Percentiles rank a stretch among this genome's conserved stretches.
phyloP scores from a whole-genome alignment of 2,329 filamentous ascomycete genomes.

The Fusarium brachygibbosum region DNA sequence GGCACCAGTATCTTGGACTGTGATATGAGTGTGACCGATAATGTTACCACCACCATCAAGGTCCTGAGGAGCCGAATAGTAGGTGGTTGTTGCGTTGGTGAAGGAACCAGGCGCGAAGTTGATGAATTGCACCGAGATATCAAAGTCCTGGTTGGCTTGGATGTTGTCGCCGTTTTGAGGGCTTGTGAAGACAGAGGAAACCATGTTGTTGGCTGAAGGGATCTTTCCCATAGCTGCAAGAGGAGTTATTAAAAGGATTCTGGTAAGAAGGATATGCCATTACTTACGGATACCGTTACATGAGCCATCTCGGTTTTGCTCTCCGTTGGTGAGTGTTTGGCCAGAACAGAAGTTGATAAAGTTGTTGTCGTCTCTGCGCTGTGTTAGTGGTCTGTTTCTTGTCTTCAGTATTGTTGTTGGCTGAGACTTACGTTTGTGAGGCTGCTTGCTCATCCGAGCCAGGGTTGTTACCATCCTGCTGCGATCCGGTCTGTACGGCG shows the following conservation, averaged over 20 bases:
- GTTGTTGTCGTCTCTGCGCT: slow-evolving; percentile 67
- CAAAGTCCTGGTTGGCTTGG: slow-evolving; percentile 62
- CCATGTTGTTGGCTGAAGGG: slow-evolving; percentile 67
- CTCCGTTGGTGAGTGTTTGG: slow-evolving; percentile 70
- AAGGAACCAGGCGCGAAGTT: slow-evolving; percentile 71
- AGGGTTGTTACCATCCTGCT: slow-evolving; percentile 62
- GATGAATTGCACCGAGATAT: slow-evolving; percentile 64
- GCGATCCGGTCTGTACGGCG: slow-evolving; percentile 65
- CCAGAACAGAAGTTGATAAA: slow-evolving; percentile 74
- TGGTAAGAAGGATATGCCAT: background rate
- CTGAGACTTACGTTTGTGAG: slow-evolving; percentile 64
- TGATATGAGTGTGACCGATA: slow-evolving; percentile 72
- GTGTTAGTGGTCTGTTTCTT: slow-evolving; percentile 23
- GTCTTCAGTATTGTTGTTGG: background rate
- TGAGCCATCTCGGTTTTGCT: slow-evolving; percentile 69
- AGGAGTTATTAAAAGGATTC: slow-evolving; percentile 37
- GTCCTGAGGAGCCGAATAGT: slow-evolving; percentile 71
- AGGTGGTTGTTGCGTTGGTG: slow-evolving; percentile 71
- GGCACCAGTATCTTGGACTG: slow-evolving; percentile 68
- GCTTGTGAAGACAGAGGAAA: slow-evolving; percentile 67
- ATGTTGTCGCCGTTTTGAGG: slow-evolving; percentile 67
- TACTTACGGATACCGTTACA: slow-evolving; percentile 74
- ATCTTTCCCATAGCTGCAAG: slow-evolving; percentile 70
- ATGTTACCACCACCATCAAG: slow-evolving; percentile 63
- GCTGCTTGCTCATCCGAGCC: slow-evolving; percentile 63